Evolutionary conservation across 2,329 filamentous ascomycete genomes (phyloP), one percentile per base, ranked within the genome.

Genomic region (Nigrograna mackinnonii): DNA sequence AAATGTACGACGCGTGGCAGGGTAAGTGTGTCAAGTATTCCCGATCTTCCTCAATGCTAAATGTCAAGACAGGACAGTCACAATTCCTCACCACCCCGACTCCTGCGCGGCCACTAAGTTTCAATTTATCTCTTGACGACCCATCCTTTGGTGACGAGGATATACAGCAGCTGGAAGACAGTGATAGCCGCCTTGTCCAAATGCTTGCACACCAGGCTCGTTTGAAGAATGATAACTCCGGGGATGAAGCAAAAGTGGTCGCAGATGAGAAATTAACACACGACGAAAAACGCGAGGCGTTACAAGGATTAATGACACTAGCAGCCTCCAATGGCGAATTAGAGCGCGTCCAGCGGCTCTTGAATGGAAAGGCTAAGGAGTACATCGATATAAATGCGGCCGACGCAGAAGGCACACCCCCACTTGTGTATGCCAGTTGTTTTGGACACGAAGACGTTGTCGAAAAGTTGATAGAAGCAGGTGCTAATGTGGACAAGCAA

Each of bases 1-100:
- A 97, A 76, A 90, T 96, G 75, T 99, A 97, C 69, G 94, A 99
- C 79, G 94, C 90, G 56, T 99, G 94, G 94, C 91, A 97, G 85
- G 92, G 92, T 86, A 68, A 65, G 77, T 54, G 41, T 5, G 78
- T 54, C 49, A 7, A 35, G 18, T 17, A 17, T 12, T 12, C 31
- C 9, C 18, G 31, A 13, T 33, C 31, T 17, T 17, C 18, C 11
- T 17, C 16, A 33, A 12, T 14, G 31, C 31, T 33, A 33, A 13
- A 12, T 17, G 16, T 14, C 31, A 17, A 12, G 26, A 36, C 64
- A 96, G 92, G 92, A 53, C 90, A 96, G 78, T 96, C 92, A 33
- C 91, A 96, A 72, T 96, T 96, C 71, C 79, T 97, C 51, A 95
- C 90, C 4, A 89, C 86, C 4, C 91, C 92, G 17, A 84, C 91